Base-by-base conservation (phyloP, 352 stramenopile genomes). In the Globisporangium recalcitrans region DNA sequence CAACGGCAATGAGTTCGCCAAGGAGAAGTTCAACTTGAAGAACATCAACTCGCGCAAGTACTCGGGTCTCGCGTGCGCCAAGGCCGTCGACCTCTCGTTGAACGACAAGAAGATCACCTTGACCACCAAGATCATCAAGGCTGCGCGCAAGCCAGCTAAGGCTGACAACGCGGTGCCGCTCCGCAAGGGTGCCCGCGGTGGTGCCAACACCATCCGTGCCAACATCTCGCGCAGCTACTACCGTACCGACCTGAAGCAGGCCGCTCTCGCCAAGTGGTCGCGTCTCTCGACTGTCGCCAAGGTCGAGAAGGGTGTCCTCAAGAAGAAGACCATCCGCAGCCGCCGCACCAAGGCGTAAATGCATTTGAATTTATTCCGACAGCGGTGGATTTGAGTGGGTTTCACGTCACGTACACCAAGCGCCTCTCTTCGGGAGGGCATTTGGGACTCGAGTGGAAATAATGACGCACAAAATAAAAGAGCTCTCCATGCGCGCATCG, bases 41-140 rank as follows among this genome's bases (percentile, higher is more conserved):
- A 98, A 93, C 76, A 71, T 88, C 62, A 98, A 98, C 75, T 94
- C 78, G 69, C 95, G 91, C 90, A 99, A 99, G 89, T 99, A 98
- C 79, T 98, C 91, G 60, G 96, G 93, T 63, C 52, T 99, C 62
- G 93, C 95, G 62, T 96, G 96, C 71, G 72, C 67, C 66, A 98
- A 98, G 84, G 90, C 87, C 27, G 86, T 97, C 52, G 91, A 97
- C 76, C 85, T 99, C 52, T 82, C 81, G 69, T 61, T 95, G 34
- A 72, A 72, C n/a, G 82, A 95, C 77, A 92, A 91, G 80, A 95
- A 95, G 82, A 67, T 95, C 60, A 83, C 78, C 44, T 65, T 95
- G 49, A 85, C 86, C 21, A 93, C 85, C 66, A 95, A 95, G 76
- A 81, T 93, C 60, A 73, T 62, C 62, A 93, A 93, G 82, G 67